These are phyloP conservation scores for Ogataea ramenticola DNA, from an alignment of 805 yeast species.

Conservation along the genomic window DNA sequence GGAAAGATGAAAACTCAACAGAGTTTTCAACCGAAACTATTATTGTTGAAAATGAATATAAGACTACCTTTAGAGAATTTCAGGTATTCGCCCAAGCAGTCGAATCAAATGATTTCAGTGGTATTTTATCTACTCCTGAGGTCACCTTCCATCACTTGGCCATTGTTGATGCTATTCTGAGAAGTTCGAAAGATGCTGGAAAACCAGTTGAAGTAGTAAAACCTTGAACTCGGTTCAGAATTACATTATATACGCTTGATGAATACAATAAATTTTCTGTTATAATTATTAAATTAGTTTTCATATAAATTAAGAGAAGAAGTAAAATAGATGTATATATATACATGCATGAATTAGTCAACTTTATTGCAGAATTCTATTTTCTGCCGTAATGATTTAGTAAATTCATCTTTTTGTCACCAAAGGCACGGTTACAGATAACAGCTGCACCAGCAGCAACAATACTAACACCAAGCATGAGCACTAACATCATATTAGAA, in stretches of 20 bases:
- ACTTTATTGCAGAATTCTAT: too few relatives aligned
- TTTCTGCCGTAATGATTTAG: not conserved
- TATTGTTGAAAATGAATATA: constrained; percentile 36
- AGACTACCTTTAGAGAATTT: constrained; percentile 37
- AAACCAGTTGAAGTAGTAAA: constrained; percentile 23
- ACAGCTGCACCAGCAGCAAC: constrained; percentile 35
- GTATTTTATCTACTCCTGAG: constrained; percentile 45
- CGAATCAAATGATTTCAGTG: constrained; percentile 14
- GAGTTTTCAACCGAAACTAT: constrained; percentile 26
- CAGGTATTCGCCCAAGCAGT: constrained; percentile 36
- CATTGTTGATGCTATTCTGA: constrained; percentile 76
- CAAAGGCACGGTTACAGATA: constrained; percentile 23
- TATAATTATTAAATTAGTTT: too few relatives aligned
- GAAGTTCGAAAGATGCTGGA: constrained; percentile 50
- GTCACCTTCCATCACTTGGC: constrained; percentile 91
- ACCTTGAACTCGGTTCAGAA: constrained; percentile 7
- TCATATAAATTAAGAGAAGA: too few relatives aligned
- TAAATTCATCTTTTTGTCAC: constrained; percentile 18
- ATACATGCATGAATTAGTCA: too few relatives aligned
- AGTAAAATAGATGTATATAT: too few relatives aligned
- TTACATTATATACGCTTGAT: too few relatives aligned
- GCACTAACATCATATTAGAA: constrained; percentile 79
- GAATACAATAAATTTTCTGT: too few relatives aligned
- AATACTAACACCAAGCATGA: constrained; percentile 70
- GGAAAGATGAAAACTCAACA: constrained; percentile 46